These are phyloP conservation scores for Marsdenia floribunda DNA, from an alignment of 257 asterid species.

Conservation along the genomic window DNA sequence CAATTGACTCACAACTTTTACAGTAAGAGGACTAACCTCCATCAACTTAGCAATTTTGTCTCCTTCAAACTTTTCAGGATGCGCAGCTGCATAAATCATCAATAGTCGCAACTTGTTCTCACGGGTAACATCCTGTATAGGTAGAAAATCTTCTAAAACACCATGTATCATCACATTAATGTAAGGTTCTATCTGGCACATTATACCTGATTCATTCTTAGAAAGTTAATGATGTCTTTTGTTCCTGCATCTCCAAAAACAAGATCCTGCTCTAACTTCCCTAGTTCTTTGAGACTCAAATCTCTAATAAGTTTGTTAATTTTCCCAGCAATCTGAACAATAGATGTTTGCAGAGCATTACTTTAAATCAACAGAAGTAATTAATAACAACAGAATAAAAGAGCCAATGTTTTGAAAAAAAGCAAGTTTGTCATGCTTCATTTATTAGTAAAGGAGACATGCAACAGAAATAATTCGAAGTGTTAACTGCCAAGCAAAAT, in stretches of 20 bases:
- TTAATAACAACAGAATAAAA: neutral
- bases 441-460: neutral
- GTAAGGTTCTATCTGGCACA: neutral
- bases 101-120: conserved; percentile 85
- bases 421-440: neutral
- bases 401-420: neutral
- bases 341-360: neutral
- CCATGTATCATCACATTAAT: neutral
- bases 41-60: conserved; percentile 76
- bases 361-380: neutral
- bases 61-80: conserved; percentile 94
- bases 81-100: conserved; percentile 93
- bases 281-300: conserved; percentile 80
- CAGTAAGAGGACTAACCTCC: conserved; percentile 51
- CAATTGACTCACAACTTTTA: neutral
- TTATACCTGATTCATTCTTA: conserved; percentile 63
- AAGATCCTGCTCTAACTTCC: conserved; percentile 93
- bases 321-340: conserved; percentile 79
- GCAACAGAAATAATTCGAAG: neutral
- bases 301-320: conserved; percentile 77
- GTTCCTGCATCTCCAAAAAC: conserved; percentile 99
- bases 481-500: neutral
- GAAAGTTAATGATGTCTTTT: conserved; percentile 80
- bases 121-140: conserved; percentile 75
- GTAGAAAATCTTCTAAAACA: conserved; percentile 2